Percentiles rank a stretch among this genome's conserved stretches.
These are phyloP conservation scores for Trypanosoma congolense DNA, from an alignment of 208 protist genomes.

Conservation along the genomic window DNA sequence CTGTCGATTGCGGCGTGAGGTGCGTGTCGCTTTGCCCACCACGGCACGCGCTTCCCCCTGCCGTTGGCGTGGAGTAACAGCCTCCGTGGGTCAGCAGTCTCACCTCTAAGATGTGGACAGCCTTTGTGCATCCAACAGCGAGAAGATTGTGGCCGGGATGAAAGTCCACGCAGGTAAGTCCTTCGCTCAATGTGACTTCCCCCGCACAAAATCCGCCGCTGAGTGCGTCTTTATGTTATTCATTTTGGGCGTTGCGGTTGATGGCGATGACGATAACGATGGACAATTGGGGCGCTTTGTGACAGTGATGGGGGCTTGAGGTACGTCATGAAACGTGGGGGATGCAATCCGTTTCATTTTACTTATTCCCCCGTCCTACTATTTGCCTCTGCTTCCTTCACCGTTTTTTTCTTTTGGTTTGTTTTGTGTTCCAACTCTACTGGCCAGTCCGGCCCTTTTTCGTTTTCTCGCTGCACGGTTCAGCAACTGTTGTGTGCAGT, in stretches of 20 bases:
- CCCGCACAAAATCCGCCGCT: background rate
- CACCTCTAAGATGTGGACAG: constrained; percentile 70
- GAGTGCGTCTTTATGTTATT: constrained; percentile 3
- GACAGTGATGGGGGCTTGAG: background rate
- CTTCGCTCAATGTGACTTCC: constrained; percentile 41
- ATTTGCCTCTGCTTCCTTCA: no score
- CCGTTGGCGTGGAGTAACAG: background rate
- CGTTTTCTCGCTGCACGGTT: no score
- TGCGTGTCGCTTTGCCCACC: background rate
- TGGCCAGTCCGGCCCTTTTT: no score
- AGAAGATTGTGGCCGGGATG: constrained; percentile 56
- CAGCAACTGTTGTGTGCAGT: no score
- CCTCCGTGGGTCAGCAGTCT: constrained; percentile 8
- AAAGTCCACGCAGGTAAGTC: constrained; percentile 63
- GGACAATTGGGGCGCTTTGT: background rate
- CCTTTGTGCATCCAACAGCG: constrained; percentile 64
- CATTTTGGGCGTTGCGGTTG: background rate
- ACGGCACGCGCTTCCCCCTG: background rate
- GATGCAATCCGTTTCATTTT: background rate
- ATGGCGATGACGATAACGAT: background rate
- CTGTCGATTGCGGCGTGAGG: background rate
- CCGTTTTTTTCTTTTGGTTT: no score
- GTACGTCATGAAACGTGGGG: background rate
- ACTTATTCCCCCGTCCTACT: no score
- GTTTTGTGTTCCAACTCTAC: no score